Evolutionary conservation across 2,329 filamentous ascomycete genomes (phyloP), one percentile per base, ranked within the genome.

Genomic region (Fusarium devonianum): DNA sequence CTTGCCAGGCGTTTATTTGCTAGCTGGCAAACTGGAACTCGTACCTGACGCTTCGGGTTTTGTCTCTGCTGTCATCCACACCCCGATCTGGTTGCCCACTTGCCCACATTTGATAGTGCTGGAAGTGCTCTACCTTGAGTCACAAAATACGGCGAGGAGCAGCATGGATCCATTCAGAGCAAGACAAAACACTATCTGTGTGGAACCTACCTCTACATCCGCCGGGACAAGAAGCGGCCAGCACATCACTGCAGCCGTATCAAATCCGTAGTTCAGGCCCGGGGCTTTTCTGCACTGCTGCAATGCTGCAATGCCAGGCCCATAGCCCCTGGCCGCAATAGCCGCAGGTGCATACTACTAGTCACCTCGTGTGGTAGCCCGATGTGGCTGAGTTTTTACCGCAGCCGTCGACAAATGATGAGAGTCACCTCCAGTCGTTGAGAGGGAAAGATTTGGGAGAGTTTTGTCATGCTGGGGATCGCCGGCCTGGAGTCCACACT

Each of bases 161-260:
- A 30, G 32, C 34, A 59, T 30, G 34, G 38, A 17, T 56, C 50
- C 51, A 58, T 58, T 42, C 55, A 50, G 37, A 47, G 34, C 50
- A 59, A 58, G 41, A 46, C 40, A 58, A 52, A 58, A 59, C 45
- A 58, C 47, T 39, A 56, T 52, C 30, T 28, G 41, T 52, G 55
- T 58, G 55, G 55, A 43, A 56, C 56, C 33, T 51, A 52, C 56
- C 46, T 53, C 56, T 47, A 41, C 51, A 45, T 39, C 33, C 30
- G 39, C 30, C 41, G 39, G 51, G 46, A 49, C 56, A 56, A 47
- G 56, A 59, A 44, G 46, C 48, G 56, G 55, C 56, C 56, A 59
- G 53, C 56, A 46, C 56, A 59, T 59, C 56, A 56, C 47, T 59
- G 56, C 56, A 60, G 30, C 46, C 48, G 17, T 44, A 32, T 52